Evolutionary conservation across 257 asterid genomes (phyloP).

Genomic region (Ilex aquifolium): DNA sequence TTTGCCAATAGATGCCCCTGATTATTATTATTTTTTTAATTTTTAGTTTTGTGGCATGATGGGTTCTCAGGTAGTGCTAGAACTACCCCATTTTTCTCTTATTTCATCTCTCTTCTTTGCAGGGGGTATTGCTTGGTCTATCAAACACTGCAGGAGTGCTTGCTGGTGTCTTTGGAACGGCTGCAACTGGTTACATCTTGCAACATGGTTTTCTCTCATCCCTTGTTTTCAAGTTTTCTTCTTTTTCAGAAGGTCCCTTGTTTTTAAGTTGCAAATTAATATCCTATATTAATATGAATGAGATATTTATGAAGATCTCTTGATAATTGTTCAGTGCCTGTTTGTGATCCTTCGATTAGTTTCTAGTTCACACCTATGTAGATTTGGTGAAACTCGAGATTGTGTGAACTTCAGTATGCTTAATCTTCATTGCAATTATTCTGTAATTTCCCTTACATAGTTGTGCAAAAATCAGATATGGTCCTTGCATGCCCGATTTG

Average conservation of each 20-base stretch:
- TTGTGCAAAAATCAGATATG: too few relatives aligned
- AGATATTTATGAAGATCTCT: not conserved
- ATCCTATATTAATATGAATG: not conserved
- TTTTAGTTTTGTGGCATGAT: not conserved
- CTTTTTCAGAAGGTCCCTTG: not conserved
- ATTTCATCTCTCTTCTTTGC: conserved; percentile 10
- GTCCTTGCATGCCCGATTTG: too few relatives aligned
- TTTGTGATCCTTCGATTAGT: not conserved
- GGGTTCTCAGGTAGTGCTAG: not conserved
- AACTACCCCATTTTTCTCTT: not conserved
- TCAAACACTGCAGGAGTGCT: conserved; percentile 94
- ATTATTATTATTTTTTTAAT: too few relatives aligned
- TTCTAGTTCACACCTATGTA: not conserved
- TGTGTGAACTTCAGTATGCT: too few relatives aligned
- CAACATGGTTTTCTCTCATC: conserved; percentile 61
- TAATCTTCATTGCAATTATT: too few relatives aligned
- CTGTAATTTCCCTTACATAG: too few relatives aligned
- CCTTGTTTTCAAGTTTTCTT: not conserved
- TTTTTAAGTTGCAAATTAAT: too few relatives aligned
- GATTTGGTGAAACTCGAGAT: not conserved
- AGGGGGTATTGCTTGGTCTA: conserved; percentile 91
- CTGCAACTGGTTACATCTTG: conserved; percentile 89
- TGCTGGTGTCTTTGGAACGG: conserved; percentile 89
- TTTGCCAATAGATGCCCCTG: not conserved
- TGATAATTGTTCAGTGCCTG: not conserved